These are phyloP conservation scores for Epichloe elymi DNA, from an alignment of 2,329 filamentous ascomycete species.

Conservation along the genomic window DNA sequence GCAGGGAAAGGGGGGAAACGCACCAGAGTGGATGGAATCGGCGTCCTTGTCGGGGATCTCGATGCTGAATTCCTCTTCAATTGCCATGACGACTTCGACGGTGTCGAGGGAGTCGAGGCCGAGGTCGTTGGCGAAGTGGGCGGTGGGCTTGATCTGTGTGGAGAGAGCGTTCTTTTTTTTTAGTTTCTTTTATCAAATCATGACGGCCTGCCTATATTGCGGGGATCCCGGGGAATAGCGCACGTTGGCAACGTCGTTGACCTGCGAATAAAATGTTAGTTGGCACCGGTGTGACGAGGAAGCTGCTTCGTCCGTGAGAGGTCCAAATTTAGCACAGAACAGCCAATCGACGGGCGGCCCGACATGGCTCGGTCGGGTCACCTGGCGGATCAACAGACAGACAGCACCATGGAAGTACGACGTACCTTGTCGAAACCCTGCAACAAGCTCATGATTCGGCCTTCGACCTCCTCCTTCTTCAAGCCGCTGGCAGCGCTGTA, in stretches of 20 bases:
- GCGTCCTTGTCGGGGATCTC: conserved; percentile 98
- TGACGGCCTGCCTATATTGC: not conserved
- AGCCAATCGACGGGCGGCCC: too few relatives aligned
- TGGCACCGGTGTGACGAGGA: conserved; percentile 8
- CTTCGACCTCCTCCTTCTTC: conserved; percentile 73
- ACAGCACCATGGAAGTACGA: too few relatives aligned
- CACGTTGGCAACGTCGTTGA: conserved; percentile 54
- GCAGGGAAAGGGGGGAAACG: conserved; percentile 19
- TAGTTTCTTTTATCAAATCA: not conserved
- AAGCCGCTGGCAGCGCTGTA: conserved; percentile 77
- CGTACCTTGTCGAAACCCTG: conserved; percentile 85
- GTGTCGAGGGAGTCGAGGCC: conserved; percentile 96
- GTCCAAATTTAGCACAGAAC: too few relatives aligned
- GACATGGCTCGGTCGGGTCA: too few relatives aligned
- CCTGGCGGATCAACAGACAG: too few relatives aligned
- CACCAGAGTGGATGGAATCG: conserved; percentile 87
- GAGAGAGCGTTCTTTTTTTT: conserved; percentile 9
- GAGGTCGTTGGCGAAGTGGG: conserved; percentile 95
- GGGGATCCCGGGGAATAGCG: conserved; percentile 9
- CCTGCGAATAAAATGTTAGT: conserved; percentile 31
- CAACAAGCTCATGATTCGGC: conserved; percentile 81
- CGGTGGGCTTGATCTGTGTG: conserved; percentile 60
- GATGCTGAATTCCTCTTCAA: conserved; percentile 88
- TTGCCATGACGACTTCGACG: conserved; percentile 99
- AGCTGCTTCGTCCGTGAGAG: not conserved